Conservation (phyloP, 768 basidiomycete genomes). For the Amanita muscaria region DNA sequence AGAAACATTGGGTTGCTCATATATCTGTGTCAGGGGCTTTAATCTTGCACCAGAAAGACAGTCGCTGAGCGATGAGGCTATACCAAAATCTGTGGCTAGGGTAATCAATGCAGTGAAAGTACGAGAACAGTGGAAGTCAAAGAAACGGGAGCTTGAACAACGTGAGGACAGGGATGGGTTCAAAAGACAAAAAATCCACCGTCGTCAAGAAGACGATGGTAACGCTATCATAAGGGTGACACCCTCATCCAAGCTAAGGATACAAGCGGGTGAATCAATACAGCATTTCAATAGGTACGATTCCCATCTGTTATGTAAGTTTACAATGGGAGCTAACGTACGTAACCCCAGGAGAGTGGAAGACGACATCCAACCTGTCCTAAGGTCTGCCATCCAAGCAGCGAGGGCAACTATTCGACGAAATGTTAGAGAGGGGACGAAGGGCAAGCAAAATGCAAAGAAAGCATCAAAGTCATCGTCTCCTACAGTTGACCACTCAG, state of each 20-base stretch:
- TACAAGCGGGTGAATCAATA: constrained; percentile 62
- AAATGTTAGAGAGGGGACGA: constrained; percentile 29
- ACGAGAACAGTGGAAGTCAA: constrained; percentile 44
- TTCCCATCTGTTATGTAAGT: constrained; percentile 13
- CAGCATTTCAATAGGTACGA: constrained; percentile 71
- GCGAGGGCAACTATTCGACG: constrained; percentile 46
- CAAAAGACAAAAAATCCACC: constrained; percentile 28
- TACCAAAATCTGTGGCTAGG: constrained; percentile 63
- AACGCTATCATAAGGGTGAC: not conserved
- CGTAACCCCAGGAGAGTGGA: constrained; percentile 54
- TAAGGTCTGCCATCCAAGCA: constrained; percentile 50
- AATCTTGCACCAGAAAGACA: constrained; percentile 41
- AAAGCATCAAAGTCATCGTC: constrained; percentile 1
- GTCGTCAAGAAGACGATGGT: constrained; percentile 12
- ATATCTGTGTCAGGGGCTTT: constrained; percentile 28
- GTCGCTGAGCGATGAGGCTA: constrained; percentile 40
- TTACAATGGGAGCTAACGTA: not conserved
- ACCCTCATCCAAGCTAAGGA: constrained; percentile 27
- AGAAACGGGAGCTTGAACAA: constrained; percentile 33
- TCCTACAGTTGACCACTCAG: not conserved
- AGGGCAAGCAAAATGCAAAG: constrained; percentile 18
- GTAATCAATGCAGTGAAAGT: constrained; percentile 56
- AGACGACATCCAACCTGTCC: constrained; percentile 54
- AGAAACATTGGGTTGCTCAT: not conserved
- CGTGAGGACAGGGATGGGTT: constrained; percentile 14